phyloP scores from a whole-genome alignment of 139 green algal genomes.

The Coelastrella sp. region DNA sequence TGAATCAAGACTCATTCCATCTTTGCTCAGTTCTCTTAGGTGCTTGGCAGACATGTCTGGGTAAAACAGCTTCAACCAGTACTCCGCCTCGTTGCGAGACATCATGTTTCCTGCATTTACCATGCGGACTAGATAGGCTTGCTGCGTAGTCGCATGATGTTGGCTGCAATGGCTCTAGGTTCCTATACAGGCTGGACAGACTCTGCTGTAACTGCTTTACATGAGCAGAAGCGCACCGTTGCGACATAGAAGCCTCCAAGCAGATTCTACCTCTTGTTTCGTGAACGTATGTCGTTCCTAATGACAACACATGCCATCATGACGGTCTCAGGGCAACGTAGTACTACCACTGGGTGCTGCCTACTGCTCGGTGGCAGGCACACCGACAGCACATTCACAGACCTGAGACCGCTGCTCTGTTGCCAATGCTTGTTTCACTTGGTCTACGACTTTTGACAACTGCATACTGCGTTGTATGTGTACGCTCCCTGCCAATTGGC shows the following conservation, averaged over 20 bases:
- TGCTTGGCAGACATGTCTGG: conserved; percentile 9
- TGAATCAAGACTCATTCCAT: background rate
- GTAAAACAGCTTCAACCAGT: conserved; percentile 16
- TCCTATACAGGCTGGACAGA: too few species aligned
- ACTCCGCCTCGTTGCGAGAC: conserved; percentile 1
- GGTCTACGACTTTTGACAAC: conserved; percentile 12
- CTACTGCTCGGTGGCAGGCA: too few species aligned
- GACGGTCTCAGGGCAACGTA: too few species aligned
- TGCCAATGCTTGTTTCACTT: background rate
- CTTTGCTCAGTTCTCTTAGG: background rate
- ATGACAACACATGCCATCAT: too few species aligned
- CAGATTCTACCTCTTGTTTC: background rate
- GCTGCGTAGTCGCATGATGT: background rate
- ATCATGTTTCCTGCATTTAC: conserved; percentile 13
- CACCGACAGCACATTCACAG: background rate
- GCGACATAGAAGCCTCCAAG: conserved; percentile 8
- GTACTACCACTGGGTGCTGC: too few species aligned
- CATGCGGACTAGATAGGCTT: too few species aligned
- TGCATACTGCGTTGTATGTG: background rate
- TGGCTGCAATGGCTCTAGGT: too few species aligned
- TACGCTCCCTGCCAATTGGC: too few species aligned
- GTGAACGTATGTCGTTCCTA: background rate
- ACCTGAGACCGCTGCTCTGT: background rate
- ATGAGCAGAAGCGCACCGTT: conserved; percentile 4
- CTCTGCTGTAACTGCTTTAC: too few species aligned